These are phyloP conservation scores for Rhynchospora tenuis DNA, from an alignment of 176 grass and related monocot genomes.

Conservation along the genomic window DNA sequence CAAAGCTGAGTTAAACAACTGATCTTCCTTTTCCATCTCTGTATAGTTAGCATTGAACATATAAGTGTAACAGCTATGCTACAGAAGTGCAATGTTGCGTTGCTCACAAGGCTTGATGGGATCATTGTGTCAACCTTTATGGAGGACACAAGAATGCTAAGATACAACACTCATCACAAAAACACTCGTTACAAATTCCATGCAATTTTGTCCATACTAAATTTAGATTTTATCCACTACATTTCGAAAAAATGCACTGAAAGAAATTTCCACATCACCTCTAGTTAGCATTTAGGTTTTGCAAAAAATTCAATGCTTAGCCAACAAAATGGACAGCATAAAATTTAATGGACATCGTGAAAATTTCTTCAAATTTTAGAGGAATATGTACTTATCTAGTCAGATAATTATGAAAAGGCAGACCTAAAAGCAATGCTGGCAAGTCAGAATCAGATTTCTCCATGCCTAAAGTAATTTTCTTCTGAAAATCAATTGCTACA, in stretches of 20 bases:
- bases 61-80: background rate
- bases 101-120: background rate
- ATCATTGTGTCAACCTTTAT: background rate
- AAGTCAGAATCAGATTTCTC: constrained; percentile 28
- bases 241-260: background rate
- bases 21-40: constrained; percentile 81
- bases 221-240: background rate
- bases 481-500: constrained; percentile 63
- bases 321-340: background rate
- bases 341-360: background rate
- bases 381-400: background rate
- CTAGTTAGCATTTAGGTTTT: background rate
- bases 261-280: background rate
- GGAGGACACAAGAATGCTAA: background rate
- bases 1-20: constrained; percentile 49
- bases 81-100: background rate
- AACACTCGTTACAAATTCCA: background rate
- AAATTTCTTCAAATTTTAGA: background rate
- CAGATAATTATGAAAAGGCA: constrained; percentile 3
- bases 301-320: background rate
- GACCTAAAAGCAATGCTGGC: constrained; percentile 49
- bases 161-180: background rate
- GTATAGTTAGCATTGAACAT: constrained; percentile 1
- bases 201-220: constrained; percentile 1
- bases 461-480: constrained; percentile 51